Base-by-base conservation (phyloP, 2,329 filamentous ascomycete genomes). In the Domatiomyces globalis region DNA sequence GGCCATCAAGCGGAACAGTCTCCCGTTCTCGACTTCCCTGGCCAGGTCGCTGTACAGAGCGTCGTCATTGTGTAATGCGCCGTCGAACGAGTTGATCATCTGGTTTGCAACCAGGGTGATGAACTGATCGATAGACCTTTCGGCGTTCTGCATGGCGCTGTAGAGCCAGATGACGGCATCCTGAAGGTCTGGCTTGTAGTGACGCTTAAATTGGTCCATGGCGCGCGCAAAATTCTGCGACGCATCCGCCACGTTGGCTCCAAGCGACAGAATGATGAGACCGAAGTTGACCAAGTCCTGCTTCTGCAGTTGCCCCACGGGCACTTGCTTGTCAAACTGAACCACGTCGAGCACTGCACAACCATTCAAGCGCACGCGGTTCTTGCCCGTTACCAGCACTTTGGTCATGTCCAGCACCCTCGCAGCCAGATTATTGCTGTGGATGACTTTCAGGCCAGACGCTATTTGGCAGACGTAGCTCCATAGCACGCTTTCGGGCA, bases 291-390 rank as follows among this genome's bases (percentile, higher is more conserved):
- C 72, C 19, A 98, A 78, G 62, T 98, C 92, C 58, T 94, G 86
- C 60, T 87, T 81, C 64, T 98, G 92, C 1, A 92, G 74, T 39
- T 96, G 87, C 17, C 77, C 68, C 1, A 90, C 61, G 2, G 83
- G 74, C 20, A 80, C 79, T 48, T 80, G 75, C 29, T 76, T 73
- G 49, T 95, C 89, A 61, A 81, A 87, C 54, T 94, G 83, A 17
- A 94, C 78, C 33, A 98, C 87, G 63, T 98, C 92, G 54, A 95
- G 73, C 29, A 98, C 83, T 1, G 83, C 85, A 66, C 90, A 96
- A 15, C 85, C 88, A 62, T 85, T 90, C 43, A 98, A 73, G 29
- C 90, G 83, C 56, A 98, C 80, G 29, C 89, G 84, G 63, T 90
- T 92, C 69, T 90, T 95, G 45, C 87, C 85, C 0, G 90, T 95